phyloP scores from a whole-genome alignment of 2,329 filamentous ascomycete genomes.

The Laburnicola sp. region DNA sequence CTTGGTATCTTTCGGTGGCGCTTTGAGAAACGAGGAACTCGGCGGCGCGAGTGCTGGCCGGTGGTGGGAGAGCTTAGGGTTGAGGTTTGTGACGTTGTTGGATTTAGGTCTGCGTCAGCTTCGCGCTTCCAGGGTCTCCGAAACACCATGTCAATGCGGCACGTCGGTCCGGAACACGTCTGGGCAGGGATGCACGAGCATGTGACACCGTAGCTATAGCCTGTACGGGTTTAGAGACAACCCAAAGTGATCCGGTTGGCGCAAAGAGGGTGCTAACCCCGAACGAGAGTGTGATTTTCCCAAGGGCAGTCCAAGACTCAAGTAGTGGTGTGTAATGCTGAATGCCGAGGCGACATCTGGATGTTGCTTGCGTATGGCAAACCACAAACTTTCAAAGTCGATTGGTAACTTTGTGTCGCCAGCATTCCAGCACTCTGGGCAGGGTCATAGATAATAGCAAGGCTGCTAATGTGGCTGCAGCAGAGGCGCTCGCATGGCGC shows the following conservation, averaged over 20 bases:
- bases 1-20: constrained; percentile 12
- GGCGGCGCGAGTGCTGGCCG: constrained; percentile 17
- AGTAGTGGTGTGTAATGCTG: not conserved
- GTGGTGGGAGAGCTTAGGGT: constrained; percentile 24
- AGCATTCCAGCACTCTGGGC: not conserved
- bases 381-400: not conserved
- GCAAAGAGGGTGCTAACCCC: not conserved
- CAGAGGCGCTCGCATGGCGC: constrained; percentile 13
- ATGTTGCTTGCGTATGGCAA: too few relatives aligned
- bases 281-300: constrained; percentile 16
- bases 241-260: constrained; percentile 11
- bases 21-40: constrained; percentile 20
- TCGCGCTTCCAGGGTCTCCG: constrained; percentile 24
- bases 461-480: not conserved
- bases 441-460: not conserved
- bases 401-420: not conserved
- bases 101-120: constrained; percentile 20
- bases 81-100: constrained; percentile 18
- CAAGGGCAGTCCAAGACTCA: too few relatives aligned
- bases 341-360: too few relatives aligned
- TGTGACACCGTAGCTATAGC: constrained; percentile 9
- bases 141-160: constrained; percentile 24
- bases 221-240: not conserved
- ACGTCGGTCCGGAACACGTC: constrained; percentile 4
- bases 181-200: constrained; percentile 11